These are phyloP conservation scores for Amaranthus tricolor DNA, from an alignment of 179 eudicot genomes.

Conservation along the genomic window DNA sequence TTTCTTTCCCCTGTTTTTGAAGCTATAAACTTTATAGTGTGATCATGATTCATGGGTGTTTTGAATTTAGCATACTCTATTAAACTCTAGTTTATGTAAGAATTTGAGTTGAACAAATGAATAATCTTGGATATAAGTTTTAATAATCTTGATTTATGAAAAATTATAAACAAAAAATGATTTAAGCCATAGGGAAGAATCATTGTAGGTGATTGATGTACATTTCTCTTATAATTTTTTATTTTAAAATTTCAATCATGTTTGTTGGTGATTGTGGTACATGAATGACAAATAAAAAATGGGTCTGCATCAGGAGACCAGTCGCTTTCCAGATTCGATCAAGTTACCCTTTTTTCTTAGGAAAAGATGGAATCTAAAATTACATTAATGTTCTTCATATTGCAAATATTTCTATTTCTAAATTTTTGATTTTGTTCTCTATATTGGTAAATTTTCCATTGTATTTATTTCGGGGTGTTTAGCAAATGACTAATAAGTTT, in stretches of 20 bases:
- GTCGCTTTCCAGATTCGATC: constrained; percentile 3
- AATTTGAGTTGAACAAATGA: not conserved
- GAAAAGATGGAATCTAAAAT: not conserved
- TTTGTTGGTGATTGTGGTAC: not conserved
- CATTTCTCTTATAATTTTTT: not conserved
- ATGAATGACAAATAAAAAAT: not conserved
- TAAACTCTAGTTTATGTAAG: not conserved
- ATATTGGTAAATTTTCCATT: not conserved
- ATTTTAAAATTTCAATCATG: not conserved
- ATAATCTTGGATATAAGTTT: not conserved
- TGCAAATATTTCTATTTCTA: not conserved
- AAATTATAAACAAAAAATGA: not conserved
- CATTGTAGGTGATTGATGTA: not conserved
- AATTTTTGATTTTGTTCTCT: not conserved
- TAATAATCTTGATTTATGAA: no score
- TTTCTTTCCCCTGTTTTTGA: no score
- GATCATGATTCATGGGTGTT: not conserved
- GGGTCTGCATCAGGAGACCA: not conserved
- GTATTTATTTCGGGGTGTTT: not conserved
- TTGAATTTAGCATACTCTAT: not conserved
- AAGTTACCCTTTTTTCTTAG: not conserved
- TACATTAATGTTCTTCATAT: not conserved
- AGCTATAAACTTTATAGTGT: not conserved
- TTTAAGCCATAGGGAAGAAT: not conserved
- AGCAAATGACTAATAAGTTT: not conserved